A percentile compares a stretch with the other conserved stretches of the same genome.
phyloP scores from a whole-genome alignment of 2,329 filamentous ascomycete genomes.

The Ophiostoma fasciatum region DNA sequence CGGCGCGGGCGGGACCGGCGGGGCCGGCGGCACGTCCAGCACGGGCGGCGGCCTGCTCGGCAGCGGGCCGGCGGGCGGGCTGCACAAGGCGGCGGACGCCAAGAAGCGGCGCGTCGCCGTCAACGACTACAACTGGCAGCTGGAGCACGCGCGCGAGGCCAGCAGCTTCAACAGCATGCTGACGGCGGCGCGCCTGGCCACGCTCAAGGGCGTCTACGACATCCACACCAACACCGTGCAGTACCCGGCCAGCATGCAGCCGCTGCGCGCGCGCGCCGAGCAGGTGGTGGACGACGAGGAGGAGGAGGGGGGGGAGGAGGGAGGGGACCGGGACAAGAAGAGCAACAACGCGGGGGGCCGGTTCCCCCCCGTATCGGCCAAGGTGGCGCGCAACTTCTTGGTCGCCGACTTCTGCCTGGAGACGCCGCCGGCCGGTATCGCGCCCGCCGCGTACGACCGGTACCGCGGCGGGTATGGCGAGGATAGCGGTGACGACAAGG shows the following conservation, averaged over 20 bases:
- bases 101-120: conserved; percentile 80
- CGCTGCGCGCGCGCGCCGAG: conserved; percentile 73
- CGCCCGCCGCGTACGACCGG: conserved; percentile 28
- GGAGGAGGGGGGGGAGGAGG: conserved; percentile 13
- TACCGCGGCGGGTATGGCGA: conserved; percentile 16
- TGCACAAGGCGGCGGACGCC: conserved; percentile 47
- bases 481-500: conserved; percentile 19
- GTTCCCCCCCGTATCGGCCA: conserved; percentile 34
- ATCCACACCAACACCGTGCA: conserved; percentile 88
- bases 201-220: conserved; percentile 70
- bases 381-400: conserved; percentile 40
- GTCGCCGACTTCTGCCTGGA: conserved; percentile 41
- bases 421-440: conserved; percentile 31
- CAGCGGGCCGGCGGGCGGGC: conserved; percentile 59
- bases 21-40: conserved; percentile 14
- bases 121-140: conserved; percentile 91
- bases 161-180: conserved; percentile 77
- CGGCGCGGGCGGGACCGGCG: conserved; percentile 22
- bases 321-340: too few species aligned
- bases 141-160: conserved; percentile 77
- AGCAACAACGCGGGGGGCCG: conserved; percentile 17
- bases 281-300: conserved; percentile 38
- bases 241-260: conserved; percentile 77
- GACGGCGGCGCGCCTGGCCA: conserved; percentile 50
- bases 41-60: too few species aligned